Conservation (phyloP, 139 green algal genomes). For the Penium margaritaceum region DNA sequence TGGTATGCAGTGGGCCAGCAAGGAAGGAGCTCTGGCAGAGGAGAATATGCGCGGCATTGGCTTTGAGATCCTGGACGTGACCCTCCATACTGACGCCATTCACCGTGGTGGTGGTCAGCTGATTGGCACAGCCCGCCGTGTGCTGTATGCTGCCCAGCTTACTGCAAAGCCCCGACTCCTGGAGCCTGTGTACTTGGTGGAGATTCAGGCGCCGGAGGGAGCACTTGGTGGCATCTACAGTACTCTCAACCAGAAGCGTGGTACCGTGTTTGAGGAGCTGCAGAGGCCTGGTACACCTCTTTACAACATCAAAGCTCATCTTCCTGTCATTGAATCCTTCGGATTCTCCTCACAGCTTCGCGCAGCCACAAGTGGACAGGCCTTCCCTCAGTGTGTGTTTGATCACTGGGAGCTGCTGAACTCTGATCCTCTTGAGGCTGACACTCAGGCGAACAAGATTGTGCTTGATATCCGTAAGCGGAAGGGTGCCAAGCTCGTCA, state of each 20-base stretch:
- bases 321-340: slow-evolving; percentile 98
- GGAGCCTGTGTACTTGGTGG: slow-evolving; percentile 97
- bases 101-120: slow-evolving; percentile 97
- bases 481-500: slow-evolving; percentile 87
- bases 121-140: slow-evolving; percentile 89
- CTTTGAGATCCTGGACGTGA: slow-evolving; percentile 93
- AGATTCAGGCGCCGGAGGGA: slow-evolving; percentile 96
- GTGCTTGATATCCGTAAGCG: slow-evolving; percentile 84
- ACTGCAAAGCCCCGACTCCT: slow-evolving; percentile 80
- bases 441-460: slow-evolving; percentile 67
- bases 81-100: slow-evolving; percentile 96
- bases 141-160: slow-evolving; percentile 87
- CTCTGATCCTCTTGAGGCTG: slow-evolving; percentile 70
- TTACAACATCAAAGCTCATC: slow-evolving; percentile 98
- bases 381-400: slow-evolving; percentile 96
- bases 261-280: slow-evolving; percentile 95
- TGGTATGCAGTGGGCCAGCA: slow-evolving; percentile 95
- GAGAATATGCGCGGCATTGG: slow-evolving; percentile 97
- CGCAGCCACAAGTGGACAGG: slow-evolving; percentile 90
- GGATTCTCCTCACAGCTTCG: slow-evolving; percentile 90
- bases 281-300: slow-evolving; percentile 94
- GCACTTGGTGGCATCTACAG: slow-evolving; percentile 90
- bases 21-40: slow-evolving; percentile 93
- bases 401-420: slow-evolving; percentile 90
- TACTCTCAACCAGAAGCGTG: slow-evolving; percentile 97